A percentile compares a stretch with the other conserved stretches of the same genome.
Evolutionary conservation across 139 green algal genomes (phyloP).

Genomic region (Gonium pectorale): DNA sequence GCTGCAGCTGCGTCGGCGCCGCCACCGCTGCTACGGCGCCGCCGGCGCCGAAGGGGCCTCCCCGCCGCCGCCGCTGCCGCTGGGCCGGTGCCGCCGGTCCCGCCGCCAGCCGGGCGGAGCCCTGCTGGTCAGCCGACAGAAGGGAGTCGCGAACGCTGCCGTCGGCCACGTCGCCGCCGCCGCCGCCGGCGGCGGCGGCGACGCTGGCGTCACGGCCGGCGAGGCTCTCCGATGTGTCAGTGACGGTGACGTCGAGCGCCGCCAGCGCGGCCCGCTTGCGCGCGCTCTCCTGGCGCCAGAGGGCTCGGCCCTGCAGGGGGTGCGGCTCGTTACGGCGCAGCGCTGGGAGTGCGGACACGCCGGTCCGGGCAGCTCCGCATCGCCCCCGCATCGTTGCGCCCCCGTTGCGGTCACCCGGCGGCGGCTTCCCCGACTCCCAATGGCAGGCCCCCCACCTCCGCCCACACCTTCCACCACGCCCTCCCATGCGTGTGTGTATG

Average conservation of each 20-base stretch:
- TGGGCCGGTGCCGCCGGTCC: not conserved
- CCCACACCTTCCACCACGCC: too few species aligned
- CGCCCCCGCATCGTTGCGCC: too few species aligned
- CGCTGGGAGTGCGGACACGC: too few species aligned
- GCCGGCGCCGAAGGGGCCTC: not conserved
- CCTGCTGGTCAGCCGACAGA: not conserved
- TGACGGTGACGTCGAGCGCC: not conserved
- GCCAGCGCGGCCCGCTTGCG: not conserved
- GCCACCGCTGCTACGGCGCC: not conserved
- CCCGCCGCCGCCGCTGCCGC: not conserved
- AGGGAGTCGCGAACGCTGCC: not conserved
- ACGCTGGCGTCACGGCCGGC: not conserved
- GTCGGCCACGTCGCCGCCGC: not conserved
- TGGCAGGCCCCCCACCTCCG: too few species aligned
- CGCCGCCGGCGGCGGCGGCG: not conserved
- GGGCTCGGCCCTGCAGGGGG: not conserved
- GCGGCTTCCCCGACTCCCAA: too few species aligned
- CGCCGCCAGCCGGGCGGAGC: not conserved
- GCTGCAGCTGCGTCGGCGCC: not conserved
- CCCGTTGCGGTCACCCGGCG: too few species aligned
- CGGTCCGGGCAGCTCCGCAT: too few species aligned
- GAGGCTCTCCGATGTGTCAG: not conserved
- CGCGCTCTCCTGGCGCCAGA: constrained; percentile 4
- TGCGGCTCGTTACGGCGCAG: not conserved
- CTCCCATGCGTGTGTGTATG: too few species aligned